Conservation (phyloP, 257 asterid genomes). For the Leptodermis oblonga region DNA sequence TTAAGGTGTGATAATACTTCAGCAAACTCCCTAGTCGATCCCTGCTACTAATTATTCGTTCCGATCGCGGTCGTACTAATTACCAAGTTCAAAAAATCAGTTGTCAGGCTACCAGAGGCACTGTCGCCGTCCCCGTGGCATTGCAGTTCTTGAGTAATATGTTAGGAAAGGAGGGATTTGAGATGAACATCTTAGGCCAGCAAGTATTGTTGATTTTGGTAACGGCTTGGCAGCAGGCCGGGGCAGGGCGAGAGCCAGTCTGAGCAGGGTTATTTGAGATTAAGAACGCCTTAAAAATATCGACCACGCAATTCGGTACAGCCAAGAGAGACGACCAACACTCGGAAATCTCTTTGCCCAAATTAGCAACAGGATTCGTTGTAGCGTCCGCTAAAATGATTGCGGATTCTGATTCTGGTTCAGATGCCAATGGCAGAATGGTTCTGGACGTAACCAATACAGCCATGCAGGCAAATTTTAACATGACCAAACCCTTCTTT, state of each 20-base stretch:
- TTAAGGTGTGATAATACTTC: no score
- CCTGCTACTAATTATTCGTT: no score
- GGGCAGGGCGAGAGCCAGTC: neutral
- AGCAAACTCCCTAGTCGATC: no score
- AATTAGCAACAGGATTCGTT: neutral
- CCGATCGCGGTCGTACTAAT: no score
- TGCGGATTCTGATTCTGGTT: no score
- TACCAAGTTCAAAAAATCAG: no score
- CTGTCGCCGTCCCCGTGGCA: neutral
- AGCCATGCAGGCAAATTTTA: neutral
- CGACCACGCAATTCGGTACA: neutral
- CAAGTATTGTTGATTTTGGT: neutral
- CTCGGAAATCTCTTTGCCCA: neutral
- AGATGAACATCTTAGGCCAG: slow-evolving; percentile 6
- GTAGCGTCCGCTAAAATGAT: no score
- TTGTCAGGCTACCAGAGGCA: no score
- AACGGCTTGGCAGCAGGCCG: neutral
- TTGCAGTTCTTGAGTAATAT: neutral
- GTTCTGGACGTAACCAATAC: slow-evolving; percentile 1
- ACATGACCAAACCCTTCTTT: neutral
- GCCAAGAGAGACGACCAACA: neutral
- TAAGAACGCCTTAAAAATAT: neutral
- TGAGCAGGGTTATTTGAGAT: neutral
- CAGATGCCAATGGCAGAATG: neutral
- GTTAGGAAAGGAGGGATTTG: neutral